phyloP scores from a whole-genome alignment of 495 filamentous ascomycete species.

The Podospora pseudocomata region DNA sequence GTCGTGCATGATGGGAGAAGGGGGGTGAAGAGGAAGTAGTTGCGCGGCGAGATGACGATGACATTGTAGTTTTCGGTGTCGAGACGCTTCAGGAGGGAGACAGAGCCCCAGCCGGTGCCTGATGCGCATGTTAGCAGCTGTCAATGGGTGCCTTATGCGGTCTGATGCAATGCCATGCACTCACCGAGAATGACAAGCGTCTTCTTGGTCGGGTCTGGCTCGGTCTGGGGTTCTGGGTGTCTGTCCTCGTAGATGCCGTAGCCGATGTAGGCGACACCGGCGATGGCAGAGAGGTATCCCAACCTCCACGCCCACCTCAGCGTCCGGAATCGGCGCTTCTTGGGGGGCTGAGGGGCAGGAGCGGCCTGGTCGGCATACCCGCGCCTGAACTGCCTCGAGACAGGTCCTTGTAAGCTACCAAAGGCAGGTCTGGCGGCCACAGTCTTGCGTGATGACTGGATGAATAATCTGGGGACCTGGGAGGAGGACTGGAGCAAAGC shows the following conservation, averaged over 20 bases:
- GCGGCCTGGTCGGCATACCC: constrained; percentile 38
- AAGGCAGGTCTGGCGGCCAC: constrained; percentile 24
- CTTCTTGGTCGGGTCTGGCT: constrained; percentile 87
- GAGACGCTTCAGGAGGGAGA: constrained; percentile 95
- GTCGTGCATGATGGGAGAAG: constrained; percentile 95
- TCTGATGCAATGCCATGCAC: constrained; percentile 20
- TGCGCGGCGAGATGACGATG: constrained; percentile 90
- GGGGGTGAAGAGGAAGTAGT: constrained; percentile 99
- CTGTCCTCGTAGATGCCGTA: constrained; percentile 79
- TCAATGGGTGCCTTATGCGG: neutral
- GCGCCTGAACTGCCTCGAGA: constrained; percentile 40
- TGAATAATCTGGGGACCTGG: constrained; percentile 27
- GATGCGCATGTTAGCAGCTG: constrained; percentile 16
- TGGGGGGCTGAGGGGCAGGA: constrained; percentile 27
- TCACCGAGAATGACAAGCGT: constrained; percentile 93
- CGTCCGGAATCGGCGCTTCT: constrained; percentile 40
- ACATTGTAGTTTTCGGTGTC: constrained; percentile 99
- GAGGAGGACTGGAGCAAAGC: constrained; percentile 22
- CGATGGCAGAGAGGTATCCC: constrained; percentile 66
- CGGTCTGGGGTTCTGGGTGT: constrained; percentile 74
- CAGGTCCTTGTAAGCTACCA: constrained; percentile 20
- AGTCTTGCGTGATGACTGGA: constrained; percentile 25
- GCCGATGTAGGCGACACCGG: constrained; percentile 62
- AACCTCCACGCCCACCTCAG: constrained; percentile 64
- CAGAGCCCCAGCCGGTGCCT: constrained; percentile 96